phyloP scores from a whole-genome alignment of 345 rosid genomes.

The rapeseed (Brassica napus) region Da-Ae NC_063436.1:13526001-13526500 shows the following conservation, averaged over 20 bases:
- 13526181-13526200: constrained; percentile 69
- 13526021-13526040: background rate
- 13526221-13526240: constrained; percentile 95
- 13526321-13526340: constrained; percentile 93
- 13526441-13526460: constrained; percentile 1
- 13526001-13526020: constrained; percentile 49
- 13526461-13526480: background rate
- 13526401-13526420: background rate
- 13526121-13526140: constrained; percentile 37
- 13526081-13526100: constrained; percentile 3
- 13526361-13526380: background rate
- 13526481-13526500: background rate
- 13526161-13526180: constrained; percentile 56
- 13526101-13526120: background rate
- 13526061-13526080: constrained; percentile 8
- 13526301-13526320: constrained; percentile 89
- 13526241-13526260: constrained; percentile 97
- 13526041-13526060: background rate
- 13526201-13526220: constrained; percentile 95
- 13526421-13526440: constrained; percentile 11
- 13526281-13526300: constrained; percentile 95
- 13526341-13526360: background rate
- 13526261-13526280: constrained; percentile 95
- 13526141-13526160: constrained; percentile 30
- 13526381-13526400: constrained; percentile 8